Percentiles rank a stretch among this genome's conserved stretches.
Evolutionary conservation across 2,329 filamentous ascomycete species (phyloP).

Genomic region (Pseudocercospora fijiensis): DNA sequence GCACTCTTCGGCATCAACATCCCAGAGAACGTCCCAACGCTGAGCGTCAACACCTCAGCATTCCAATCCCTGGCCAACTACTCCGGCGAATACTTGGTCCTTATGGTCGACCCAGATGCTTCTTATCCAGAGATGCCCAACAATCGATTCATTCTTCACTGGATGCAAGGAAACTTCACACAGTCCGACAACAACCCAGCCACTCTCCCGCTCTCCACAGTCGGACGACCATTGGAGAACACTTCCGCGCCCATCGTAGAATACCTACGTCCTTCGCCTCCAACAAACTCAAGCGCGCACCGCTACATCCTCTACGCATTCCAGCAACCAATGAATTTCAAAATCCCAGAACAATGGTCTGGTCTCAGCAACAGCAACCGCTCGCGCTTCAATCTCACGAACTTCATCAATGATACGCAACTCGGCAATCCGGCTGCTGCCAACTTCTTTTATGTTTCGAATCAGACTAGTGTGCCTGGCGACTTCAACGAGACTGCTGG

Average conservation of each 20-base stretch:
- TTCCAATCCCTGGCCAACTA: conserved; percentile 19
- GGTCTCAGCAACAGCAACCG: conserved; percentile 14
- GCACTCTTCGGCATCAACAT: conserved; percentile 20
- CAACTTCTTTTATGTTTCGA: conserved; percentile 19
- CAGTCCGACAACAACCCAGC: neutral
- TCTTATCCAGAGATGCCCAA: conserved; percentile 18
- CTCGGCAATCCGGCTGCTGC: conserved; percentile 19
- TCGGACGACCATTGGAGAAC: conserved; percentile 1
- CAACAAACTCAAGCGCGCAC: conserved; percentile 18
- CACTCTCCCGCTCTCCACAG: neutral
- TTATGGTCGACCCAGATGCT: conserved; percentile 23
- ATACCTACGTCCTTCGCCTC: conserved; percentile 14
- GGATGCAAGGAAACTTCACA: conserved; percentile 16
- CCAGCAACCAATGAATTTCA: conserved; percentile 16
- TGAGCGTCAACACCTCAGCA: conserved; percentile 11
- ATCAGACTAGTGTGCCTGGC: conserved; percentile 15
- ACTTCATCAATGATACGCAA: conserved; percentile 14
- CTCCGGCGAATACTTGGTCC: conserved; percentile 14
- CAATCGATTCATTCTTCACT: conserved; percentile 18
- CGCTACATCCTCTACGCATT: conserved; percentile 21
- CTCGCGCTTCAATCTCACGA: conserved; percentile 15
- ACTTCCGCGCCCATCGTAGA: conserved; percentile 7
- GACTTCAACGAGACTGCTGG: conserved; percentile 16
- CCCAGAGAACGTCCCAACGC: conserved; percentile 7
- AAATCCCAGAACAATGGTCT: conserved; percentile 13